Evolutionary conservation across 2,329 filamentous ascomycete genomes (phyloP), one percentile per base, ranked within the genome.

Genomic region (Botrytis elliptica): DNA sequence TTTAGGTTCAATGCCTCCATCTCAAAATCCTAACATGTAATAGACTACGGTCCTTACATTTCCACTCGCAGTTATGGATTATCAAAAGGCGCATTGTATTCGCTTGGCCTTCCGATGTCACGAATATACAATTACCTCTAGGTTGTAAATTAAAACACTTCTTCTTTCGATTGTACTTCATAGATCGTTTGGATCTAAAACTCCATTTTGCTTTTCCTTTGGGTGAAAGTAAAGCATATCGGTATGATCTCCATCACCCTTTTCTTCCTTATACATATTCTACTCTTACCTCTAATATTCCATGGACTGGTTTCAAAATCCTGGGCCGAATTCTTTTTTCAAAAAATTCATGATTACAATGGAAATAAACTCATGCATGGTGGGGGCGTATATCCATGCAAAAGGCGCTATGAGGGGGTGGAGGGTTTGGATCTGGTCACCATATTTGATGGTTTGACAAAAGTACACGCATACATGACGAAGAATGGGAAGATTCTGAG

Each of bases 381-480:
- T 42, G 10, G 42, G 64, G 46, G 33, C 36, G n/a, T 55, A 18
- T 1, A 67, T 55, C 14, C 33, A 67, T 67, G 46, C 14, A 6
- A 40, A 55, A 20, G 65, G 65, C 65, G 65, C 65, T 62, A 16
- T 18, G 65, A 49, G 18, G 25, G 64, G 46, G 38, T 10, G 65
- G 65, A 12, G 36, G 57, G 33, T 40, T 62, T 38, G 40, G 22
- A 38, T 62, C 40, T 67, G 46, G 36, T 40, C 46, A 40, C 25
- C 14, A 67, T 29, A 55, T 29, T 55, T 55, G n/a, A 55, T 67
- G 65, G 33, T 38, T 40, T 40, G 36, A 18, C 65, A 67, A 67
- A 67, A 49, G 65, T 67, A 67, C 25, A 67, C 46, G 46, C 46
- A 67, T 67, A 55, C 64, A 67, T 67, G 64, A 67, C 33, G 36